phyloP scores from a whole-genome alignment of 2,329 filamentous ascomycete species.

The Emmonsiellopsis sp. region DNA sequence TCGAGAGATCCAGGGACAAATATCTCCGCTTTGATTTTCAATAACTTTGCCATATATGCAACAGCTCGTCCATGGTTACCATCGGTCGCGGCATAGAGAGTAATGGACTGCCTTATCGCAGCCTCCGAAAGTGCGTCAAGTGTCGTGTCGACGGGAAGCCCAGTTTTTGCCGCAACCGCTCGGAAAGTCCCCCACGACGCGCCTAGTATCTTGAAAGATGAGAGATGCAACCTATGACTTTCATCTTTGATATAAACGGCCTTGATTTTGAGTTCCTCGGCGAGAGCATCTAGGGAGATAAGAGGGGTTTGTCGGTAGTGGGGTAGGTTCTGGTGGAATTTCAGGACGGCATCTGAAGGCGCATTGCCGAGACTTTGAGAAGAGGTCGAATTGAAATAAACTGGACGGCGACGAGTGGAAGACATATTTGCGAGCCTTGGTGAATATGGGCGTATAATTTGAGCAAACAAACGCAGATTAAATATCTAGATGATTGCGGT shows the following conservation, averaged over 20 bases:
- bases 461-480: too few species aligned
- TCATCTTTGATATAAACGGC: constrained; percentile 64
- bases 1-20: constrained; percentile 56
- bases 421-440: neutral
- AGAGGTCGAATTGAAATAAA: neutral
- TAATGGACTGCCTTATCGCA: constrained; percentile 25
- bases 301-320: constrained; percentile 50
- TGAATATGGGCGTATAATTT: neutral
- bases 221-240: constrained; percentile 56
- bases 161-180: constrained; percentile 42
- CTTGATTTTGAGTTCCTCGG: constrained; percentile 48
- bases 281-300: constrained; percentile 44
- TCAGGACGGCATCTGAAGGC: neutral
- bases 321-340: constrained; percentile 53
- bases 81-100: constrained; percentile 58
- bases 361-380: neutral
- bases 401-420: neutral
- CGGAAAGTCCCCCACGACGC: constrained; percentile 64
- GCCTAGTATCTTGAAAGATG: constrained; percentile 72
- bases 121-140: constrained; percentile 36
- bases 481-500: too few species aligned
- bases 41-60: constrained; percentile 55
- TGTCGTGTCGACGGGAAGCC: constrained; percentile 33
- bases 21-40: constrained; percentile 49
- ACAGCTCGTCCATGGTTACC: constrained; percentile 71